Percentiles rank a stretch among this genome's conserved stretches.
phyloP scores from a whole-genome alignment of 495 filamentous ascomycete genomes.

The Penicillium cinerascens region DNA sequence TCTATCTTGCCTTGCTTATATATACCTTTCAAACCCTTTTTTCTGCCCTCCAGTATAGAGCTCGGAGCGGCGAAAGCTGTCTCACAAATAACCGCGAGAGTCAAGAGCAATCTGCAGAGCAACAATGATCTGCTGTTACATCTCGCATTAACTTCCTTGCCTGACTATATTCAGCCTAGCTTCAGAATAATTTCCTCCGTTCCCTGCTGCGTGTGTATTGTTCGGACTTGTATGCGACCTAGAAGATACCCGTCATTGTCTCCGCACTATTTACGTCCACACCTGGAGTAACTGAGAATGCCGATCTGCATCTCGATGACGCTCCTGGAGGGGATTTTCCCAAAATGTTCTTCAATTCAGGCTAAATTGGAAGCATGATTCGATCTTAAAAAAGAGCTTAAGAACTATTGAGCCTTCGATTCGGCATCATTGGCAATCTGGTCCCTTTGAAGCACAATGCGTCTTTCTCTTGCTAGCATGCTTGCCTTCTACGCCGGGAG shows the following conservation, averaged over 20 bases:
- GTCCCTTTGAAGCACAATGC: slow-evolving; percentile 3
- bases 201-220: background rate
- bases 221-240: background rate
- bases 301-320: slow-evolving; percentile 1
- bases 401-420: background rate
- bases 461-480: background rate
- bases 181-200: background rate
- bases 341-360: background rate
- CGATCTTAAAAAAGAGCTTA: background rate
- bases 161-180: background rate
- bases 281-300: background rate
- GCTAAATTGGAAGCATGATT: background rate
- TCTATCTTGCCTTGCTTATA: too few relatives aligned
- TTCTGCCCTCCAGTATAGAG: too few relatives aligned
- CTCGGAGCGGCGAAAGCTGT: background rate
- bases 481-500: background rate
- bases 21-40: too few relatives aligned
- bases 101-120: background rate
- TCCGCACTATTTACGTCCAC: background rate
- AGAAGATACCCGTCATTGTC: background rate
- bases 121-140: background rate
- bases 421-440: background rate
- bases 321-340: background rate
- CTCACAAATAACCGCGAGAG: background rate
- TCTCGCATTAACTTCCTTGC: background rate